These are phyloP conservation scores for Pugionium dolabratum DNA, from an alignment of 345 rosid genomes.

Conservation along the genomic window DNA sequence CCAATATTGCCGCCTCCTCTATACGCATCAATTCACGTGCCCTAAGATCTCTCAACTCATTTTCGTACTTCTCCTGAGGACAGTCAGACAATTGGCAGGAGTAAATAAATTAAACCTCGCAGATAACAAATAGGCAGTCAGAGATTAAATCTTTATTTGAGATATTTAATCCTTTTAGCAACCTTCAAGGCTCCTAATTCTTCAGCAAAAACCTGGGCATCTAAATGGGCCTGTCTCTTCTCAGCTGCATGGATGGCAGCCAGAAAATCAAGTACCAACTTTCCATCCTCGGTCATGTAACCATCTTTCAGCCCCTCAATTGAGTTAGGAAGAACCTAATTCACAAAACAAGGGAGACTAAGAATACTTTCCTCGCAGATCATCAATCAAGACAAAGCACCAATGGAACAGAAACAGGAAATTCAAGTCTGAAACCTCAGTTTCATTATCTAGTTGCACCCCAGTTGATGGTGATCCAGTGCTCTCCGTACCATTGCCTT, in stretches of 20 bases:
- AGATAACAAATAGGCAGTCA: neutral
- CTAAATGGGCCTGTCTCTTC: slow-evolving; percentile 83
- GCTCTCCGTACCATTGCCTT: slow-evolving; percentile 48
- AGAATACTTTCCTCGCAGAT: slow-evolving; percentile 15
- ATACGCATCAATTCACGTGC: slow-evolving; percentile 92
- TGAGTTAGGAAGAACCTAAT: slow-evolving; percentile 54
- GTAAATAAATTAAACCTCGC: neutral
- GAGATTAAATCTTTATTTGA: slow-evolving; percentile 14
- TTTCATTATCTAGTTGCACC: slow-evolving; percentile 42
- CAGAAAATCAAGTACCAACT: slow-evolving; percentile 73
- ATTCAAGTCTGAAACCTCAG: slow-evolving; percentile 46
- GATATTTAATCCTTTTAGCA: slow-evolving; percentile 15
- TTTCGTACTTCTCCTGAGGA: slow-evolving; percentile 87
- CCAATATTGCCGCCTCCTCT: slow-evolving; percentile 93
- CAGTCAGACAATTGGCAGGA: slow-evolving; percentile 6
- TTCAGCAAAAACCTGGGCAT: slow-evolving; percentile 73
- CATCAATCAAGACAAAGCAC: slow-evolving; percentile 19
- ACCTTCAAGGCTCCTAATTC: slow-evolving; percentile 80
- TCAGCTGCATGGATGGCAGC: slow-evolving; percentile 92
- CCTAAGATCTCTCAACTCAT: slow-evolving; percentile 80
- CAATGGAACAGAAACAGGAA: slow-evolving; percentile 8
- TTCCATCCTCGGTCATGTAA: slow-evolving; percentile 66
- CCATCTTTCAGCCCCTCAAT: slow-evolving; percentile 57
- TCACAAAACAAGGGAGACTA: slow-evolving; percentile 35
- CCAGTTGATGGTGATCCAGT: slow-evolving; percentile 25